Evolutionary conservation across 108 stramenopile species (phyloP).

Genomic region (Tribonema minus): DNA sequence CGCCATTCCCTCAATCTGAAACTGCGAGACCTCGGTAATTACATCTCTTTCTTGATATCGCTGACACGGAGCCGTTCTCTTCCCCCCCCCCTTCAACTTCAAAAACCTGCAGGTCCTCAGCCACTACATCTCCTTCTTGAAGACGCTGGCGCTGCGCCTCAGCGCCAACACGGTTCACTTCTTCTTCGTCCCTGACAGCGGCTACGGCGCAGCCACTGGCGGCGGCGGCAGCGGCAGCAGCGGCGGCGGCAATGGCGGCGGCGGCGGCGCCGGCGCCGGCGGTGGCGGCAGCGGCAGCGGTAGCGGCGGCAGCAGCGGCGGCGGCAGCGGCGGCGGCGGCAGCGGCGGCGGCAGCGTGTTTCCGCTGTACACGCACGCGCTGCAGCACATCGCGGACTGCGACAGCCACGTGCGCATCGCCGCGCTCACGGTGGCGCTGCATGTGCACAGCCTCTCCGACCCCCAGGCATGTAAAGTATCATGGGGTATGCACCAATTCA

Average conservation of each 20-base stretch:
- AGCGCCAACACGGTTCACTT: slow-evolving; percentile 50
- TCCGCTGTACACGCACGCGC: slow-evolving; percentile 14
- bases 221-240: neutral
- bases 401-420: slow-evolving; percentile 25
- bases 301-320: neutral
- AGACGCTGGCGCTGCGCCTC: slow-evolving; percentile 50
- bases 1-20: no score
- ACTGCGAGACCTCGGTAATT: no score
- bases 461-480: neutral
- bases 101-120: no score
- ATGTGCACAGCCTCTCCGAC: neutral
- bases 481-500: neutral
- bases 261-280: neutral
- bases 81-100: no score
- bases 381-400: slow-evolving; percentile 13
- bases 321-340: neutral
- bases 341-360: neutral
- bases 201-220: no score
- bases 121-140: slow-evolving; percentile 48
- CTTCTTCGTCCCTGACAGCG: neutral
- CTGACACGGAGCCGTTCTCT: no score
- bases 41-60: no score
- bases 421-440: slow-evolving; percentile 4
- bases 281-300: neutral
- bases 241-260: neutral